Percentiles rank a stretch among this genome's conserved stretches.
phyloP scores from a whole-genome alignment of 2,329 filamentous ascomycete genomes.

The Chrysoporthe cubensis region DNA sequence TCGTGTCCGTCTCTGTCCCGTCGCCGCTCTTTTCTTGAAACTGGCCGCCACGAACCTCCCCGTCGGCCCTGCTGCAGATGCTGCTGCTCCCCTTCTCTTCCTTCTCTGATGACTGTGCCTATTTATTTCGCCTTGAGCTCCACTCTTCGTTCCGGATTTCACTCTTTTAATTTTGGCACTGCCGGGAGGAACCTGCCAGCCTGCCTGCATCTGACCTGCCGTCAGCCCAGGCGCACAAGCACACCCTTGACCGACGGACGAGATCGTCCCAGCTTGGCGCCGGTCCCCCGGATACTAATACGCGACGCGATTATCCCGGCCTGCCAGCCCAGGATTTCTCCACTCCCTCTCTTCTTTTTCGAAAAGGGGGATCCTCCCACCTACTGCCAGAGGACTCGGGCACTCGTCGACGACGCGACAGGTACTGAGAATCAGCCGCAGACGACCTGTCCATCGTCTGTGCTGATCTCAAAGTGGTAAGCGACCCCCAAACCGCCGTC shows the following conservation, averaged over 20 bases:
- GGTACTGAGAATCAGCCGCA: slow-evolving; percentile 59
- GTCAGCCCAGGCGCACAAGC: background rate
- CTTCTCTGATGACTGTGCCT: background rate
- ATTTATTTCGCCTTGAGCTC: background rate
- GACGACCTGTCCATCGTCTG: slow-evolving; percentile 63
- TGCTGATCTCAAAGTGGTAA: slow-evolving; percentile 63
- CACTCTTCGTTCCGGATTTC: slow-evolving; percentile 3
- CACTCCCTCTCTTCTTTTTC: slow-evolving; percentile 22
- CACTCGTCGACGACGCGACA: slow-evolving; percentile 28
- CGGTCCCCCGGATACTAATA: slow-evolving; percentile 20
- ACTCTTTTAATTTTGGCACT: slow-evolving; percentile 6
- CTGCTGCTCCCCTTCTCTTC: background rate
- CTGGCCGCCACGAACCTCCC: background rate
- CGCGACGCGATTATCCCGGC: slow-evolving; percentile 29
- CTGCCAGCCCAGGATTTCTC: slow-evolving; percentile 22
- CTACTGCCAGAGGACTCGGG: slow-evolving; percentile 29
- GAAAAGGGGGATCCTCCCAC: slow-evolving; percentile 19
- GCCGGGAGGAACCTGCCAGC: slow-evolving; percentile 1
- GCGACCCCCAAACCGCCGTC: slow-evolving; percentile 32
- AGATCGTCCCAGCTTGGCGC: slow-evolving; percentile 17
- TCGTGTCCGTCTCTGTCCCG: background rate
- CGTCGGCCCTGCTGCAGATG: background rate
- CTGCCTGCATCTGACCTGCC: slow-evolving; percentile 13
- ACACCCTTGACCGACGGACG: slow-evolving; percentile 10
- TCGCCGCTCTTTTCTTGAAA: background rate